Evolutionary conservation across 257 asterid genomes (phyloP).

Genomic region (Nicotiana attenuata): DNA sequence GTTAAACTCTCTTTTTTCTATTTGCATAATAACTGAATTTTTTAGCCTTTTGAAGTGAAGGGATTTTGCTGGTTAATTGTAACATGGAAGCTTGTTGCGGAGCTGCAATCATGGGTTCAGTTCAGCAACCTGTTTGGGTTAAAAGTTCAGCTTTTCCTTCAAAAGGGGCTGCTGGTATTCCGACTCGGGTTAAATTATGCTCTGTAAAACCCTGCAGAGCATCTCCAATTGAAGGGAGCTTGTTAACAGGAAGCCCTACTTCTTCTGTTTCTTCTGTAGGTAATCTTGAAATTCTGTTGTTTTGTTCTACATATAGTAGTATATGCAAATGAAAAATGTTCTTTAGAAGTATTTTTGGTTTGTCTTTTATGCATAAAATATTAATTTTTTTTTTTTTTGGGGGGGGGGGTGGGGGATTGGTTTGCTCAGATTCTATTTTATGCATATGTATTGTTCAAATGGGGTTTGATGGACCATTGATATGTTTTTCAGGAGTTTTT

Average conservation of each 20-base stretch:
- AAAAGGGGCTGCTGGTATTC: slow-evolving; percentile 17
- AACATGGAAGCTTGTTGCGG: slow-evolving; percentile 59
- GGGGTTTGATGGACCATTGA: background rate
- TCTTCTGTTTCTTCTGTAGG: slow-evolving; percentile 53
- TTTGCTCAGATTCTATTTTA: too few species aligned
- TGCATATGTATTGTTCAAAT: background rate
- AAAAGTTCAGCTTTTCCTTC: slow-evolving; percentile 36
- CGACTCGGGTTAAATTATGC: slow-evolving; percentile 29
- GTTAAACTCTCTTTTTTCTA: background rate
- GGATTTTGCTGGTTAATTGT: background rate
- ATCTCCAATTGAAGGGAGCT: slow-evolving; percentile 51
- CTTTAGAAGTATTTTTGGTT: background rate
- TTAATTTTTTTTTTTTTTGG: background rate
- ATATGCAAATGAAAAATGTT: background rate
- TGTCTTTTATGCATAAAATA: background rate
- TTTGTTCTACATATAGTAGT: background rate
- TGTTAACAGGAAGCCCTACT: slow-evolving; percentile 53
- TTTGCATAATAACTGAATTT: background rate
- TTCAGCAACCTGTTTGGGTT: slow-evolving; percentile 47
- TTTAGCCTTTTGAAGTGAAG: background rate
- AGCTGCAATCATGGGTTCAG: slow-evolving; percentile 40
- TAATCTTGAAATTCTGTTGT: background rate
- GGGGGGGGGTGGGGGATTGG: background rate
- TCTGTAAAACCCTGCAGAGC: slow-evolving; percentile 42
- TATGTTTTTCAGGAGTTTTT: background rate